These are phyloP conservation scores for Skeletonema menzelii DNA, from an alignment of 108 stramenopile species.

Conservation along the genomic window DNA sequence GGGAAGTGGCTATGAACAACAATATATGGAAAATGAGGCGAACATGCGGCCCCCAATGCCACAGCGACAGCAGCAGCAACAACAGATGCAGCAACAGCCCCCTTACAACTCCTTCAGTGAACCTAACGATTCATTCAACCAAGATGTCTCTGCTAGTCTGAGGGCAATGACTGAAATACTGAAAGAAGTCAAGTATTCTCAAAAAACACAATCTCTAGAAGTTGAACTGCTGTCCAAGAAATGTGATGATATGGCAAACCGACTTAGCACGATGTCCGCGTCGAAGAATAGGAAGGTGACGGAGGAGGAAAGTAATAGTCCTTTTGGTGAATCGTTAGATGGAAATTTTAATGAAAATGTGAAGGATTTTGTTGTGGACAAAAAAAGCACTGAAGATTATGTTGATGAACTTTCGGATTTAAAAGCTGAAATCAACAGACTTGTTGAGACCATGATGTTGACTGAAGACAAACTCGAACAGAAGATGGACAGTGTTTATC, in stretches of 20 bases:
- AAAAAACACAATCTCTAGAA: slow-evolving; percentile 6
- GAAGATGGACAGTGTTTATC: slow-evolving; percentile 6
- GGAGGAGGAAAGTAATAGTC: neutral
- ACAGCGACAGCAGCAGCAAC: neutral
- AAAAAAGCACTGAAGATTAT: slow-evolving; percentile 7
- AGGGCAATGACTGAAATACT: slow-evolving; percentile 25
- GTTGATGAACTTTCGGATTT: neutral
- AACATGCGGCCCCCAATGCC: neutral
- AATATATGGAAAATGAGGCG: neutral
- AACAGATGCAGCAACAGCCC: neutral
- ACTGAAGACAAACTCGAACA: slow-evolving; percentile 4
- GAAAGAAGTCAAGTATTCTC: slow-evolving; percentile 17
- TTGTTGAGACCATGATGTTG: neutral
- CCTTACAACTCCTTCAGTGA: neutral
- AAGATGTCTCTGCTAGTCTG: slow-evolving; percentile 17
- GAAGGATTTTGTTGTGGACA: slow-evolving; percentile 6
- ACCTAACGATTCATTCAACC: slow-evolving; percentile 3
- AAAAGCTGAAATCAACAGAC: slow-evolving; percentile 3
- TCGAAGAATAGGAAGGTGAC: slow-evolving; percentile 7
- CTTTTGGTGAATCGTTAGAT: slow-evolving; percentile 3
- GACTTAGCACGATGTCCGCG: slow-evolving; percentile 8
- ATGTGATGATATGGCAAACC: slow-evolving; percentile 11
- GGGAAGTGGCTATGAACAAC: neutral
- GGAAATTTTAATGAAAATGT: slow-evolving; percentile 2
- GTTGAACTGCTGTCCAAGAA: slow-evolving; percentile 14